Evolutionary conservation across 2,329 filamentous ascomycete genomes (phyloP), one percentile per base, ranked within the genome.

Genomic region (Kalaharituber pfeilii): DNA sequence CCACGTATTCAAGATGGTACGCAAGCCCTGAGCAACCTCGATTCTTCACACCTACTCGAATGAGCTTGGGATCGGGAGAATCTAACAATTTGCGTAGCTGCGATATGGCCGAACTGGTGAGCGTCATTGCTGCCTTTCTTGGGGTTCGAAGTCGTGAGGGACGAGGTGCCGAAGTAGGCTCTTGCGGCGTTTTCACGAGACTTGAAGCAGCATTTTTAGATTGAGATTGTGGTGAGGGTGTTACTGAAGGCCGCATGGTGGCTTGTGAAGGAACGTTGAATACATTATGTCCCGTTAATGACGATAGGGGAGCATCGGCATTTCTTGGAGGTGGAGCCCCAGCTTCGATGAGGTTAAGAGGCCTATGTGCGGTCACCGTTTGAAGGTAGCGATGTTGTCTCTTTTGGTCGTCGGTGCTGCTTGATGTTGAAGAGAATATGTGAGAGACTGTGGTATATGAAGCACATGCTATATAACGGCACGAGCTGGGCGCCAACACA

Each of bases 1-100:
- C 88, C 50, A 96, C 89, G 64, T 89, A 98, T 69, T 96, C 88
- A 26, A 98, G 73, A 66, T 95, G 80, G 67, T 98, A 98, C 28
- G 88, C 83, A 61, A 96, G 72, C 15, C 91, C 91, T 52, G 87
- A 95, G 69, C 91, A 98, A 8, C 91, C 91, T 60, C 86, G 78
- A 69, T 94, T 95, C 68, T 83, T 86, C 58, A 96, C 91, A 11
- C 91, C 88, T 5, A 98, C 85, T 63, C 91, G 82, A 67, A 98
- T 94, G 60, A 94, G 75, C 71, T 94, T 94, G 1, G 88, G 87
- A 25, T 91, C 80, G 0, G 91, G 91, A 64, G 87, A 82, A 57
- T 88, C 79, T 5, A 95, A 76, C 33, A 98, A 71, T 18, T 76
- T 74, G 55, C 79, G 79, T 29, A 98, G 74, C 64, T 94, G 87